Evolutionary conservation across 2,329 filamentous ascomycete species (phyloP).

Genomic region (Venturia carpophila): DNA sequence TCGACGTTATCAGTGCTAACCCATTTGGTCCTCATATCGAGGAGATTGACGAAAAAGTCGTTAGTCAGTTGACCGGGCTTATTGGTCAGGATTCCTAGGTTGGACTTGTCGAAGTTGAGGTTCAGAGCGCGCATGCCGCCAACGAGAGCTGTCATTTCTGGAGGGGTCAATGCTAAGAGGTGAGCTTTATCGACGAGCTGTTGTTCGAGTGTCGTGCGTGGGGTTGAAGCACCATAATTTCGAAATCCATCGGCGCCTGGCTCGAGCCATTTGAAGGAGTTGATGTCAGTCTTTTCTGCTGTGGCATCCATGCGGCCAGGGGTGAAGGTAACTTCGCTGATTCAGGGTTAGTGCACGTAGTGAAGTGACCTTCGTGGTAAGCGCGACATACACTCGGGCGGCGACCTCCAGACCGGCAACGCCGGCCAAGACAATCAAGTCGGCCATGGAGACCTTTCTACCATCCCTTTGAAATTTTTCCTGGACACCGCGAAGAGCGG

Average conservation of each 20-base stretch:
- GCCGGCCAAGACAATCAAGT: conserved; percentile 70
- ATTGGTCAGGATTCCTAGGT: conserved; percentile 59
- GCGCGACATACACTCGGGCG: conserved; percentile 47
- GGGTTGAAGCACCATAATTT: conserved; percentile 60
- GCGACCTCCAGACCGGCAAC: conserved; percentile 64
- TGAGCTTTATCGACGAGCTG: conserved; percentile 64
- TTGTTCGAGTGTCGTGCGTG: conserved; percentile 57
- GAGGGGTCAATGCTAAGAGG: conserved; percentile 60
- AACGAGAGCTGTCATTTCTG: conserved; percentile 62
- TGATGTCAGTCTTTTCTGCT: conserved; percentile 61
- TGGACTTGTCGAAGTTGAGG: conserved; percentile 63
- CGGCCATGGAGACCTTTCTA: conserved; percentile 68
- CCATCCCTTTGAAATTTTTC: conserved; percentile 52
- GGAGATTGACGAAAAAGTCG: conserved; percentile 74
- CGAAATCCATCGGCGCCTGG: conserved; percentile 69
- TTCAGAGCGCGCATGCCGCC: conserved; percentile 64
- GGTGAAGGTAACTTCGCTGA: conserved; percentile 47
- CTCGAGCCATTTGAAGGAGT: conserved; percentile 58
- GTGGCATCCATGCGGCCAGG: conserved; percentile 65
- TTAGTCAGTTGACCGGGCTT: conserved; percentile 62
- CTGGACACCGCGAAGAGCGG: conserved; percentile 56
- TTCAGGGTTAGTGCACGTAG: background rate
- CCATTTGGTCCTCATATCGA: conserved; percentile 60
- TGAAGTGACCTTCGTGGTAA: no score
- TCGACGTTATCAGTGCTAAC: conserved; percentile 48